Base-by-base conservation (phyloP, 2,329 filamentous ascomycete genomes). In the Dendrostoma leiphaemia region DNA sequence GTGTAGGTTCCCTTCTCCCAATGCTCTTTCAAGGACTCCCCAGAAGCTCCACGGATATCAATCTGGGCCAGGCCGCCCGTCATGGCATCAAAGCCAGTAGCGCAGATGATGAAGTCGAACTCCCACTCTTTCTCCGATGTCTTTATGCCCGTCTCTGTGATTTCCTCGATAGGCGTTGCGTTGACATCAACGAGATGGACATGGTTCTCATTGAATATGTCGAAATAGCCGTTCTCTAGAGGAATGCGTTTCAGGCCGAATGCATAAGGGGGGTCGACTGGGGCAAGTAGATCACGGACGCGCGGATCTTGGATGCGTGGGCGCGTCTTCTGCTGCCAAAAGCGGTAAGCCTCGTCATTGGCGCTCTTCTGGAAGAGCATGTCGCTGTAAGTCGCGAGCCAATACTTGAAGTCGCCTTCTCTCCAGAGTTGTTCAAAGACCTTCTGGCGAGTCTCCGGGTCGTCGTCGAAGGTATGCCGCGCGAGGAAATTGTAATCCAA, bases 61-160 rank as follows among this genome's bases (percentile, higher is more conserved):
- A 48, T 24, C 9, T 41, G 17, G n/a, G 19, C 6, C 32, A 53
- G 48, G 7, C 26, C 40, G 1, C 75, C 75, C 0, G 73, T 76
- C 7, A 72, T 62, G 15, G 67, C 62, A 53, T 77, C 71, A 61
- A 74, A 76, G 6, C 75, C 73, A 1, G 74, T 77, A 0, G 74
- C 74, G 28, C 56, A 53, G 8, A 53, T 43, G 28, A 53, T 26
- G 13, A 8, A 23, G 17, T 53, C 44, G 9, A 53, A 32, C 13
- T 53, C 51, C 7, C 19, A 19, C 6, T 53, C 44, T 48, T 54
- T 56, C 40, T 61, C 61, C 5, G 41, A 51, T 2, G 63, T 66
- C 15, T 48, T 56, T 19, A 66, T 61, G 1, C 63, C 65, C 2
- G 28, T 57, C 38, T 59, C 58, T 2, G 61, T 64, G 34, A 67